Evolutionary conservation across 108 stramenopile species (phyloP), one percentile per base, ranked within the genome.

Genomic region (Nitzschia sp.): DNA sequence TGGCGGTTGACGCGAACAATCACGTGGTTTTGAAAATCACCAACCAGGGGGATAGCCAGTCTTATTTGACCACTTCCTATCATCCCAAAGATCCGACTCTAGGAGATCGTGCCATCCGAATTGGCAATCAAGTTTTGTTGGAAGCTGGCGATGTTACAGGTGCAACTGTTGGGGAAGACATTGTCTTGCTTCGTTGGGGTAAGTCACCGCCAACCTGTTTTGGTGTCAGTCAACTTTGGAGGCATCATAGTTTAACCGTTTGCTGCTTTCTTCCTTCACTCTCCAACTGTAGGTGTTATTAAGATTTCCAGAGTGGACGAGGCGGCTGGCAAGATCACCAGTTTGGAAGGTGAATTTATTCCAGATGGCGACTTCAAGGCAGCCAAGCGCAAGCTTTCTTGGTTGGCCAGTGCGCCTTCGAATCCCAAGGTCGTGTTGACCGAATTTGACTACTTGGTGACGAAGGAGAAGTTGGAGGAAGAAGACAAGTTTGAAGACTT

Each of bases 401-500:
- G 99, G 99, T 78, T 99, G 50, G 91, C 95, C 0, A 85, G 75
- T 31, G 41, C 72, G 15, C 68, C 72, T 26, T 77, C 72, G 68
- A 72, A 72, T 53, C 65, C 73, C 17, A 64, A 85, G 11, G 80
- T 85, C 15, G 50, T 79, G 33, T 79, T 99, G 45, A 80, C 85
- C 47, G 99, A 99, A 77, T 99, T 97, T 75, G 99, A 99, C 79
- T 88, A 98, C 73, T 82, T 99, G 21, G 89, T 99, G 36, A 92
- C 94, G 34, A 99, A 99, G 83, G 84, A 86, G 26, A 94, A 94
- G 69, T 72, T 97, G 33, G 96, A 96, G 66, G 99, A 99, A 45
- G 96, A 87, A 0, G 98, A 99, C 45, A 86, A 98, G 44, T 93
- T 98, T 71, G 83, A 96, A 65, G 94, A 97, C 61, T 92, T 79